These are phyloP conservation scores for Yamadazyma diddensiae DNA, from an alignment of 1,139 yeast species.

Conservation along the genomic window DNA sequence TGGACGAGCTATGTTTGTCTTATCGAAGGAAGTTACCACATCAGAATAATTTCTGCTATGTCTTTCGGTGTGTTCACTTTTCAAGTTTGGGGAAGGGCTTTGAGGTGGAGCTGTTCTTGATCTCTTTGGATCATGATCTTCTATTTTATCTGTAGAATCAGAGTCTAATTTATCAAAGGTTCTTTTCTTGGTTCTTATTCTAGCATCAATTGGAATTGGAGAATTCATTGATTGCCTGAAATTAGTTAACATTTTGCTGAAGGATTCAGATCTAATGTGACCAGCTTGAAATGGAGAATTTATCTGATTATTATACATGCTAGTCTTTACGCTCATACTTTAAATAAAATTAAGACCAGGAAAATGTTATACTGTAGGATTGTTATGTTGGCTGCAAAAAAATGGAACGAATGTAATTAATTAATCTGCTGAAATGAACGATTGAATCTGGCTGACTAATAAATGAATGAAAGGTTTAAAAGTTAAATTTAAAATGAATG, in stretches of 20 bases:
- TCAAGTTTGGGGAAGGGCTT: slow-evolving; percentile 10
- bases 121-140: slow-evolving; percentile 26
- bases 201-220: slow-evolving; percentile 11
- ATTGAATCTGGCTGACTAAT: too few species aligned
- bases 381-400: slow-evolving; percentile 5
- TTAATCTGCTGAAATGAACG: slow-evolving; percentile 1
- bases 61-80: not conserved
- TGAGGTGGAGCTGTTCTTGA: slow-evolving; percentile 53
- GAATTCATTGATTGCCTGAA: slow-evolving; percentile 21
- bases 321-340: slow-evolving; percentile 21
- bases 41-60: slow-evolving; percentile 1
- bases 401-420: slow-evolving; percentile 1
- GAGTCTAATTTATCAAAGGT: slow-evolving; percentile 16
- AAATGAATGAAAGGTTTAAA: not conserved
- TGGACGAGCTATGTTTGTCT: slow-evolving; percentile 18
- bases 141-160: slow-evolving; percentile 18
- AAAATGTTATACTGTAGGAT: not conserved
- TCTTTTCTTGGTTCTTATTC: slow-evolving; percentile 15
- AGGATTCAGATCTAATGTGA: slow-evolving; percentile 31
- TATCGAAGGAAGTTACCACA: slow-evolving; percentile 4
- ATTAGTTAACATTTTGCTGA: slow-evolving; percentile 29
- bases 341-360: not conserved
- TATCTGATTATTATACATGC: slow-evolving; percentile 31
- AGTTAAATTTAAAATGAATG: not conserved
- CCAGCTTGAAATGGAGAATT: slow-evolving; percentile 25